Percentiles rank a stretch among this genome's conserved stretches.
Evolutionary conservation across 352 stramenopile species (phyloP).

Genomic region (Phytopythium chamaehyphon): DNA sequence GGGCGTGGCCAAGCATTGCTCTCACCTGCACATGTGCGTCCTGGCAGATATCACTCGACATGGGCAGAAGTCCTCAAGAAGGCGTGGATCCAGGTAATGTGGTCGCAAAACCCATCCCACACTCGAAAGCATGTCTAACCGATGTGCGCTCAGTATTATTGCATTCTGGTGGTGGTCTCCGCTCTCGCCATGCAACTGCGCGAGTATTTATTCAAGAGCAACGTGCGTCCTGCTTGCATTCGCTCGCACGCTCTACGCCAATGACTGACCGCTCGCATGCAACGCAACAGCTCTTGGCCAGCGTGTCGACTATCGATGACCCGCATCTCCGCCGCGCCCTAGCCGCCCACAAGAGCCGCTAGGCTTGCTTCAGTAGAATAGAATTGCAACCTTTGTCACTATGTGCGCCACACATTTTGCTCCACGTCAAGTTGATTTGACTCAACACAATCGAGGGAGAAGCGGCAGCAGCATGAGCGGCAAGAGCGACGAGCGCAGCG

Average conservation of each 20-base stretch:
- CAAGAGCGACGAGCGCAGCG: slow-evolving; percentile 21
- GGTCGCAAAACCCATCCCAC: background rate
- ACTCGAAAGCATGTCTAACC: background rate
- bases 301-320: slow-evolving; percentile 28
- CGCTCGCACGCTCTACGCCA: too few relatives aligned
- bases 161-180: slow-evolving; percentile 32
- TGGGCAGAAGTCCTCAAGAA: slow-evolving; percentile 62
- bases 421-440: slow-evolving; percentile 1
- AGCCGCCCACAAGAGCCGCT: background rate
- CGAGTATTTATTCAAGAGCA: slow-evolving; percentile 40
- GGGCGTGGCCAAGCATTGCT: background rate
- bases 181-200: slow-evolving; percentile 21
- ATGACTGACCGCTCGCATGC: background rate
- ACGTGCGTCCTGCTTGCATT: slow-evolving; percentile 16
- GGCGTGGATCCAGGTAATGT: slow-evolving; percentile 60
- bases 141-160: slow-evolving; percentile 31
- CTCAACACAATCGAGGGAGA: background rate
- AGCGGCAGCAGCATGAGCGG: slow-evolving; percentile 9
- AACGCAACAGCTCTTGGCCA: slow-evolving; percentile 18
- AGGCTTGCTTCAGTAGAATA: background rate
- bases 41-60: slow-evolving; percentile 39
- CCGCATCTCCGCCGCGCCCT: slow-evolving; percentile 5
- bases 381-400: slow-evolving; percentile 5
- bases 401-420: slow-evolving; percentile 6
- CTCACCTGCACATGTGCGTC: background rate